Base-by-base conservation (phyloP, 305 asterid species). In the Fraxinus nigra region DNA sequence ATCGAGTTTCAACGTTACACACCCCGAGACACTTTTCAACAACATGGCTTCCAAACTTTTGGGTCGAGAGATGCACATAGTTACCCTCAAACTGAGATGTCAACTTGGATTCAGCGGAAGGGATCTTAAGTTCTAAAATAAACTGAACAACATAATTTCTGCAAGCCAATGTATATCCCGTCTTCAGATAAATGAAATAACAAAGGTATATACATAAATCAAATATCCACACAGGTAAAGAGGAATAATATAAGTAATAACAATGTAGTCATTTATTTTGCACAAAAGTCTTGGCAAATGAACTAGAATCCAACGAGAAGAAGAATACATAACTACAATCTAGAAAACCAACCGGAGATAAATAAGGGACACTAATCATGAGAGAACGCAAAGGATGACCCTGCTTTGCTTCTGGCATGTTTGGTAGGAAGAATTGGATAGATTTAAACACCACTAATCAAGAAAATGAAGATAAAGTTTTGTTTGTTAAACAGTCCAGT, bases 101-200 rank as follows among this genome's bases (percentile, higher is more conserved):
- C 85, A 95, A 40, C 86, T 89, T 90, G 82, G 89, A 69, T 40
- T 86, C 74, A 0, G 91, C 93, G 75, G 93, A 91, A 72, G 97
- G 92, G 77, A 88, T 87, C 87, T 90, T 79, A 51, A 89, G 92
- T 81, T 95, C 98, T 88, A 95, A 90, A 78, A 95, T 89, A 80
- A 87, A 94, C 89, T 95, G 98, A 85, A 95, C 91, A 43, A 94
- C 97, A 75, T 94, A 94, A 77, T 95, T 95, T 89, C 98, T 95
- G 96, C 87, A 79, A 16, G 61, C 63, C 74, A 22, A 63, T 81
- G 84, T 67, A 78, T 13, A 54, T 30, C 10, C 7, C 8, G n/a
- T 72, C 74, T 61, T 81, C 51, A 77, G 74, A 20, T 61, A 37
- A 77, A 38, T 18, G 30, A 28, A 28, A 10, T 18, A 13, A 33